Evolutionary conservation across 2,329 filamentous ascomycete species (phyloP).

Genomic region (Claviceps arundinis): DNA sequence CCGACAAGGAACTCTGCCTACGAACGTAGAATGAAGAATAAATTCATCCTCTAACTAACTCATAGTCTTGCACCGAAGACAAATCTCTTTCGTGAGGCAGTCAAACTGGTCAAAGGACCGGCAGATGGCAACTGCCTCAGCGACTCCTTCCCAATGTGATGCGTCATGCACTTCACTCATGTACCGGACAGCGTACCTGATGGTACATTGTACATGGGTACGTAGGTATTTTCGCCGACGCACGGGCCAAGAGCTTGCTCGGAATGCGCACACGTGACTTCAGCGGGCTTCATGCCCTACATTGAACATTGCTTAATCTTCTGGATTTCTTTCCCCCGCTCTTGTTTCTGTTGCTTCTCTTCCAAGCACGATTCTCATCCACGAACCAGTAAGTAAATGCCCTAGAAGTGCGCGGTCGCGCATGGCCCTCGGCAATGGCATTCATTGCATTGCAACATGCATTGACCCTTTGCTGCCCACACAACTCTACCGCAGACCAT

Average conservation of each 20-base stretch:
- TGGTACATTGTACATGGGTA: neutral
- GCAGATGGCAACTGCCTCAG: neutral
- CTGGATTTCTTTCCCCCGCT: conserved; percentile 17
- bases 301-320: conserved; percentile 17
- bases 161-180: neutral
- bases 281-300: conserved; percentile 25
- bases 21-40: neutral
- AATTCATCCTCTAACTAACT: too few species aligned
- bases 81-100: neutral
- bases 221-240: neutral
- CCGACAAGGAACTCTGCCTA: neutral
- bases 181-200: neutral
- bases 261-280: conserved; percentile 17
- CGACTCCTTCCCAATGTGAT: neutral
- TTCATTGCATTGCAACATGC: neutral
- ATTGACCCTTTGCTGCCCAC: neutral
- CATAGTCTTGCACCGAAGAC: neutral
- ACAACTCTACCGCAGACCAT: too few species aligned
- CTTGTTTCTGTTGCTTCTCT: conserved; percentile 21
- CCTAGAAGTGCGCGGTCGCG: neutral
- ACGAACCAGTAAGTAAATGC: conserved; percentile 25
- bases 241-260: neutral
- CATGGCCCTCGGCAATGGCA: neutral
- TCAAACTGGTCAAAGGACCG: neutral
- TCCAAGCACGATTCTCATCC: conserved; percentile 33